A percentile compares a stretch with the other conserved stretches of the same genome.
These are phyloP conservation scores for Nissolia schottii DNA, from an alignment of 306 rosid genomes.

Conservation along the genomic window DNA sequence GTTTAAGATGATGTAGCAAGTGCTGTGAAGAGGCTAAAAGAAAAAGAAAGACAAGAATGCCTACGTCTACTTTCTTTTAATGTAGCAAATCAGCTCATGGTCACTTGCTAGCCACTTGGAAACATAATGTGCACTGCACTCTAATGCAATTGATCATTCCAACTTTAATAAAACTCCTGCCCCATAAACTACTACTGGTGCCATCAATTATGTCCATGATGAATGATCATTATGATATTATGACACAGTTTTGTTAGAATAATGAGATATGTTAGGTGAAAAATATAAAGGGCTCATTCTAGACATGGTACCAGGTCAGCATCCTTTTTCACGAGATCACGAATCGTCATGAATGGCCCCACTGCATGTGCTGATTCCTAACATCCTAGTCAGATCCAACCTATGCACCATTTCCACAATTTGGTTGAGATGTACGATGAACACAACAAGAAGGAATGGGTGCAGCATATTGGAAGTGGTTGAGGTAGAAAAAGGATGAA, in stretches of 20 bases:
- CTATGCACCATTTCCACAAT: slow-evolving; percentile 9
- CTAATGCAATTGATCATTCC: background rate
- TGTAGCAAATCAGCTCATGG: slow-evolving; percentile 9
- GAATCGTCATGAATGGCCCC: slow-evolving; percentile 27
- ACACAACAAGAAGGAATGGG: slow-evolving; percentile 20
- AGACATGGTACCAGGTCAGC: slow-evolving; percentile 13
- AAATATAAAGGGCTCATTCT: slow-evolving; percentile 13
- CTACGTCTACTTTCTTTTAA: background rate
- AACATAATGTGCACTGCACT: background rate
- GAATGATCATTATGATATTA: background rate
- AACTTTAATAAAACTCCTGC: slow-evolving; percentile 11
- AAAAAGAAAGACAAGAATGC: background rate
- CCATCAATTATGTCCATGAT: slow-evolving; percentile 9
- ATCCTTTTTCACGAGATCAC: slow-evolving; percentile 22
- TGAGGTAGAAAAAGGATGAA: slow-evolving; percentile 4
- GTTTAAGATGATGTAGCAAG: background rate
- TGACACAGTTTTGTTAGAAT: slow-evolving; percentile 10
- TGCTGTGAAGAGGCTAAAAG: background rate
- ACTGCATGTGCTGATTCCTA: slow-evolving; percentile 34
- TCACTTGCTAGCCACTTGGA: slow-evolving; percentile 11
- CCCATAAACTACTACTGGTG: background rate
- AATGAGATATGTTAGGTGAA: slow-evolving; percentile 24
- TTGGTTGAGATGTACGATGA: slow-evolving; percentile 21
- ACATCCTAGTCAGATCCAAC: slow-evolving; percentile 67
- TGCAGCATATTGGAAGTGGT: background rate